These are phyloP conservation scores for Acanthamoeba lenticulata DNA, from an alignment of 208 protist genomes.

Conservation along the genomic window DNA sequence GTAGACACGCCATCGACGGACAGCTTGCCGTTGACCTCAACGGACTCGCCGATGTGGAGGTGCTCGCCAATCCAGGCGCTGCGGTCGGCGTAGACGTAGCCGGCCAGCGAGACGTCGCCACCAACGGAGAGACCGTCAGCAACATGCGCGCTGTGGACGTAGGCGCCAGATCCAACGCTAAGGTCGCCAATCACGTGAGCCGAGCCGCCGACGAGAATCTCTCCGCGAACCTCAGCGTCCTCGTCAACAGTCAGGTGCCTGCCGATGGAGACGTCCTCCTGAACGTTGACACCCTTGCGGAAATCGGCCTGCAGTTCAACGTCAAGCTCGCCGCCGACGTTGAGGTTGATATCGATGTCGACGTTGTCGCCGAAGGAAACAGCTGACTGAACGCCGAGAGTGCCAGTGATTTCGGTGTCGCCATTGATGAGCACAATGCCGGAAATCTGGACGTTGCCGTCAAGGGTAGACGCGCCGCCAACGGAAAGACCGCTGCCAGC, in stretches of 20 bases:
- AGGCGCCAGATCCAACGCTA: neutral
- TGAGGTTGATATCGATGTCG: conserved; percentile 28
- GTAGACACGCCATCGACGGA: neutral
- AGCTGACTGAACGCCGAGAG: neutral
- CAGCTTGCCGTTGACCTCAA: neutral
- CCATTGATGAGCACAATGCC: conserved; percentile 21
- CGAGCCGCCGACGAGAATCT: conserved; percentile 3
- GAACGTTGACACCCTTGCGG: neutral
- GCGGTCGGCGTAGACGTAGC: neutral
- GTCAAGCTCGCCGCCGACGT: conserved; percentile 34
- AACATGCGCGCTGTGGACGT: neutral
- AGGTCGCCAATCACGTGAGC: neutral
- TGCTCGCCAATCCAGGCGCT: neutral
- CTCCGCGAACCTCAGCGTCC: conserved; percentile 6
- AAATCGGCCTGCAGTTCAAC: conserved; percentile 26
- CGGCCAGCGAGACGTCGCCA: neutral
- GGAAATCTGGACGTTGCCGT: neutral
- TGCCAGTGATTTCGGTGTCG: conserved; percentile 1
- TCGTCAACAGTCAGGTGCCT: conserved; percentile 40
- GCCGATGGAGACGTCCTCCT: neutral
- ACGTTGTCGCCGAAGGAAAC: conserved; percentile 7
- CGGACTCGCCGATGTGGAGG: neutral
- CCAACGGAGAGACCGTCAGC: neutral
- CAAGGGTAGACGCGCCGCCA: neutral
- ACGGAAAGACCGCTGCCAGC: neutral